Evolutionary conservation across 768 basidiomycete species (phyloP), one percentile per base, ranked within the genome.

Genomic region (Hygrophorus russula): DNA sequence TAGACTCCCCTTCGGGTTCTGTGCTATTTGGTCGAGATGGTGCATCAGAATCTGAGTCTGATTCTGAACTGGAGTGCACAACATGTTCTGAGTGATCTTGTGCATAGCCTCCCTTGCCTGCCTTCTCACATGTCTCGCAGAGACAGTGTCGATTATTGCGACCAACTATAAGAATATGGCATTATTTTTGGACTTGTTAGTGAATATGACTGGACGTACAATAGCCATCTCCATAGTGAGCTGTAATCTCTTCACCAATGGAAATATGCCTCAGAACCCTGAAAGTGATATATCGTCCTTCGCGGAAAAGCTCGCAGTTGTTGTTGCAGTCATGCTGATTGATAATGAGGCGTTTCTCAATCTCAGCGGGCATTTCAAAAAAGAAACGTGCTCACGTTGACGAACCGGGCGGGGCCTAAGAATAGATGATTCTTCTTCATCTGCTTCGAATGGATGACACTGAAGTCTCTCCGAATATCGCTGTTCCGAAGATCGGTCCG

Each of bases 341-440:
- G 59, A 50, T 51, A 57, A 47, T 32, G 32, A 32, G n/a, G 27
- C 30, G 15, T 42, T 43, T n/a, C 37, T 18, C 40, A 39, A 28
- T 38, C 18, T 19, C 37, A 14, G 11, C 39, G 34, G 36, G 46
- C 49, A 50, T 49, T 42, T 50, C 49, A 32, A 64, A 45, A 48
- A 51, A 46, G 14, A 19, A 11, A n/a, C 24, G 43, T 39, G 53
- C 84, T 72, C 62, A 90, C 88, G 58, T 91, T 91, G 48, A 91
- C 88, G 65, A 91, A 91, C 56, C 88, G 82, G 63, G 88, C 89
- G 40, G 88, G 89, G 8, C 88, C 88, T 58, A 91, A 67, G 67
- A 91, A 90, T 56, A 91, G 69, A 65, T 90, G 86, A 54, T 88
- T 91, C 64, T 86, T 87, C 69, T 90, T 90, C 74, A 87, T 82